Percentiles rank a stretch among this genome's conserved stretches.
phyloP scores from a whole-genome alignment of 139 green algal genomes.

The Tetratostichococcus sp. region DNA sequence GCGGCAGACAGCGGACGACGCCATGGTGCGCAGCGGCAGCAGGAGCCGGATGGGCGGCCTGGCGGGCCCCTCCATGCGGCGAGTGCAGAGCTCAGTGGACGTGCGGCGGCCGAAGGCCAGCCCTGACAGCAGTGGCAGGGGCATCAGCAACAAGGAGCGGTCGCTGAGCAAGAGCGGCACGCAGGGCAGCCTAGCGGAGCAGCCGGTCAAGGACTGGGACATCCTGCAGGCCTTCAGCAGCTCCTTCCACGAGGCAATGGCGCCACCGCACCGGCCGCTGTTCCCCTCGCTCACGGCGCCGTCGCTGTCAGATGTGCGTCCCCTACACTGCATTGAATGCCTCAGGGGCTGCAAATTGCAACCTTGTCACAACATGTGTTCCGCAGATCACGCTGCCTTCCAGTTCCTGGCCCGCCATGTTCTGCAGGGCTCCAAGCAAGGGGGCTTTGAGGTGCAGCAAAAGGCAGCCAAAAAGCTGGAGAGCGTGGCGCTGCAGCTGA shows the following conservation, averaged over 20 bases:
- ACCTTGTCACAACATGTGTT: no score
- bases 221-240: neutral
- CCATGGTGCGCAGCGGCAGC: neutral
- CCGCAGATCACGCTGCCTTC: no score
- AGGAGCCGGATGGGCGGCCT: no score
- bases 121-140: neutral
- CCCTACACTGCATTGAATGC: neutral
- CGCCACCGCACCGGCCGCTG: neutral
- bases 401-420: no score
- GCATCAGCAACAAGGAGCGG: neutral
- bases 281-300: neutral
- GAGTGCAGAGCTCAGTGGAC: neutral
- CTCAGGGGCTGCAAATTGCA: no score
- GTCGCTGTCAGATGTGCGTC: neutral
- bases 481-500: conserved; percentile 20
- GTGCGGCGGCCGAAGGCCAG: neutral
- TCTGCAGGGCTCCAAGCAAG: neutral
- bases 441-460: neutral
- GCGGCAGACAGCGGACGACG: neutral
- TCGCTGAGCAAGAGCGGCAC: neutral
- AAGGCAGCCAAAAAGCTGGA: conserved; percentile 22
- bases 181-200: conserved; percentile 4
- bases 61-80: neutral
- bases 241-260: neutral
- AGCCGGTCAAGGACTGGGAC: conserved; percentile 8